Evolutionary conservation across 352 stramenopile species (phyloP).

Genomic region (Stephanocyclus meneghinianus): DNA sequence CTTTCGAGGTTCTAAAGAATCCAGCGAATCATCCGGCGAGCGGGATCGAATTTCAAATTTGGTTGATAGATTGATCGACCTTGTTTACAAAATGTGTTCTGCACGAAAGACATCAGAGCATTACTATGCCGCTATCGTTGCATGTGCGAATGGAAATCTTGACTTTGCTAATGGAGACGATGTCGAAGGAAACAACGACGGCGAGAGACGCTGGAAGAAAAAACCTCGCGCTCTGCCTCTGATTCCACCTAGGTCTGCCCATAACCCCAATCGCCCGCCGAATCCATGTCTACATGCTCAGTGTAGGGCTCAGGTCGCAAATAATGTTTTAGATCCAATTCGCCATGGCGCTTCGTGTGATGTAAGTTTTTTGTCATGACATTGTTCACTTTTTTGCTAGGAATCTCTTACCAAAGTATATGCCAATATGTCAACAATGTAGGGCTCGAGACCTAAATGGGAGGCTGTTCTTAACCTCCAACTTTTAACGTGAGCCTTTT

Average conservation of each 20-base stretch:
- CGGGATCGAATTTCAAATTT: constrained; percentile 42
- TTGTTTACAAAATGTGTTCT: constrained; percentile 39
- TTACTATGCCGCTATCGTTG: constrained; percentile 61
- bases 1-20: constrained; percentile 19
- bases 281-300: constrained; percentile 45
- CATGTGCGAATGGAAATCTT: constrained; percentile 66
- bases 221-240: constrained; percentile 42
- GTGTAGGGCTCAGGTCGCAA: constrained; percentile 31
- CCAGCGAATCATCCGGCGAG: constrained; percentile 30
- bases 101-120: constrained; percentile 50
- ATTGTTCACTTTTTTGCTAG: not conserved
- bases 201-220: constrained; percentile 17
- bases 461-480: constrained; percentile 61
- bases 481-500: constrained; percentile 49
- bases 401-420: not conserved
- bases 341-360: constrained; percentile 60
- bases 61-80: constrained; percentile 32
- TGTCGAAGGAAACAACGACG: constrained; percentile 18
- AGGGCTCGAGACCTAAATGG: constrained; percentile 58
- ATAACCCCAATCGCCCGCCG: constrained; percentile 31
- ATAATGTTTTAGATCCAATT: constrained; percentile 40
- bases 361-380: constrained; percentile 10
- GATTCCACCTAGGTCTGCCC: constrained; percentile 42
- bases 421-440: constrained; percentile 8
- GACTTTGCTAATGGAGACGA: constrained; percentile 60